Conservation (phyloP, 345 rosid species). For the Pseudoturritis turrita region DNA sequence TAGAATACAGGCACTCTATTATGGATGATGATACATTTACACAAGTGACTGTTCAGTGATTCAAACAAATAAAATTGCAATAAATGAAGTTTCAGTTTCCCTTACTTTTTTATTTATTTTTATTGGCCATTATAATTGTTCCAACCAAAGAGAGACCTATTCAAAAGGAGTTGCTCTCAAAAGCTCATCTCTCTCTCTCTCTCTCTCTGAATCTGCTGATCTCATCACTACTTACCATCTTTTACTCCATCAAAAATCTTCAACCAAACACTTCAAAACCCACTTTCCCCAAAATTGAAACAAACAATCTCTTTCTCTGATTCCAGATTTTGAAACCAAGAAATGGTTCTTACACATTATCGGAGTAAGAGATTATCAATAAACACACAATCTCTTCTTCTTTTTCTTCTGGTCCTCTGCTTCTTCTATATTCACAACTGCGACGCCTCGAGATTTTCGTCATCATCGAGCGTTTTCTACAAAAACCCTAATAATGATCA, state of each 20-base stretch:
- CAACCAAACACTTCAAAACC: neutral
- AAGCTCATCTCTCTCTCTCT: slow-evolving; percentile 19
- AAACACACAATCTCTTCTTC: slow-evolving; percentile 2
- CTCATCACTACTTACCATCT: slow-evolving; percentile 33
- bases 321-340: slow-evolving; percentile 1
- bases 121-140: slow-evolving; percentile 21
- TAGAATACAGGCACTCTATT: neutral
- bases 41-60: no score
- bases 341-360: slow-evolving; percentile 37
- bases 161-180: slow-evolving; percentile 26
- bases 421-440: slow-evolving; percentile 31
- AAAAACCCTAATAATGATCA: slow-evolving; percentile 37
- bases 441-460: slow-evolving; percentile 48
- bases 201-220: slow-evolving; percentile 22
- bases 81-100: slow-evolving; percentile 14
- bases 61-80: neutral
- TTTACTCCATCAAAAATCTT: slow-evolving; percentile 22
- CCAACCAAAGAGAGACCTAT: slow-evolving; percentile 23
- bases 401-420: slow-evolving; percentile 22
- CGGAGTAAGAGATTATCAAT: slow-evolving; percentile 28
- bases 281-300: slow-evolving; percentile 5
- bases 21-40: neutral
- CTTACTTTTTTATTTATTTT: slow-evolving; percentile 7
- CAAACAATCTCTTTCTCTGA: slow-evolving; percentile 20
- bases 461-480: slow-evolving; percentile 35